These are phyloP conservation scores for Phytophthora foliorum DNA, from an alignment of 352 stramenopile genomes.

Conservation along the genomic window DNA sequence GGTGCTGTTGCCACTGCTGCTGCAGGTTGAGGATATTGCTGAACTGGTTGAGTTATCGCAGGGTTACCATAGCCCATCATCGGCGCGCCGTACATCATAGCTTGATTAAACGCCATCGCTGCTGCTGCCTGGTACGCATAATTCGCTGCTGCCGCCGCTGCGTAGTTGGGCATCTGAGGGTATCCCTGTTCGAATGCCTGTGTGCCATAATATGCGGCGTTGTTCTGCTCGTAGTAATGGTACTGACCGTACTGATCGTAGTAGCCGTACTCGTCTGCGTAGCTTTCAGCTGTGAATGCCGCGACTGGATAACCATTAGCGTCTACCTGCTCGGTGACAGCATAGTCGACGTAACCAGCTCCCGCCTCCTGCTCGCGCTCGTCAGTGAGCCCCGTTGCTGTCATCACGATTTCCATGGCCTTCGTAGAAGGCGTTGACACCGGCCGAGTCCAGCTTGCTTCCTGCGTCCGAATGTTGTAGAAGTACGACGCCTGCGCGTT, in stretches of 20 bases:
- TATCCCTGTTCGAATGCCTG: constrained; percentile 35
- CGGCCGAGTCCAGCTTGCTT: constrained; percentile 87
- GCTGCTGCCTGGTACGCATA: constrained; percentile 75
- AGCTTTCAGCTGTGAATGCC: constrained; percentile 35
- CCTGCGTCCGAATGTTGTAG: constrained; percentile 90
- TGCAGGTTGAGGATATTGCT: constrained; percentile 29
- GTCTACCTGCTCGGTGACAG: constrained; percentile 42
- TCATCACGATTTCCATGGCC: constrained; percentile 46
- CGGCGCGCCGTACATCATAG: constrained; percentile 55
- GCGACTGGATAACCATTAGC: constrained; percentile 43
- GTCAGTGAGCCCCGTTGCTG: constrained; percentile 33
- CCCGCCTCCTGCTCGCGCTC: constrained; percentile 19
- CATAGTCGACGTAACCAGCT: constrained; percentile 52
- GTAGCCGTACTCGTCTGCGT: constrained; percentile 83
- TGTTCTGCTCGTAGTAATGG: constrained; percentile 81
- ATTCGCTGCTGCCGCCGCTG: constrained; percentile 43
- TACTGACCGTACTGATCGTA: constrained; percentile 87
- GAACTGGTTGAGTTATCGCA: constrained; percentile 28
- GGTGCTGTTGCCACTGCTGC: neutral
- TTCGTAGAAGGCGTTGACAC: constrained; percentile 50
- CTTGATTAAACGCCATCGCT: constrained; percentile 59
- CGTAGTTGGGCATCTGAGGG: constrained; percentile 51
- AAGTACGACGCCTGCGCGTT: constrained; percentile 91
- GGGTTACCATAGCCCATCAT: constrained; percentile 48
- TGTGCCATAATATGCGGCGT: constrained; percentile 42